These are phyloP conservation scores for Plantago elongata DNA, from an alignment of 257 asterid species.

Conservation along the genomic window DNA sequence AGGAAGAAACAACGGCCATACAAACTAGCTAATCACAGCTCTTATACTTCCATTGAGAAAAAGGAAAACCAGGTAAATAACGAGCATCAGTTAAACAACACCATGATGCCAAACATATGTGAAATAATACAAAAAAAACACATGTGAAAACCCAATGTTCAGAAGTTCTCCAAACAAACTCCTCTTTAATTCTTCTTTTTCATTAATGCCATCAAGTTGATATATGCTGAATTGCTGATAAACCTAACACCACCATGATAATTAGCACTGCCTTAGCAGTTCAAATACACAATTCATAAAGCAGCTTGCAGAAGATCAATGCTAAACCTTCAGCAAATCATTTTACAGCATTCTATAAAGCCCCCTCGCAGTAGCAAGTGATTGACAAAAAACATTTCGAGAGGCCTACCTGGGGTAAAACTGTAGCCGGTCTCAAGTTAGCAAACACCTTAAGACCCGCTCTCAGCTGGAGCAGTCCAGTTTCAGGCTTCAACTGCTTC, in stretches of 20 bases:
- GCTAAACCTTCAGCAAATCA: slow-evolving; percentile 9
- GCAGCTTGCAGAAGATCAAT: background rate
- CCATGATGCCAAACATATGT: too few relatives aligned
- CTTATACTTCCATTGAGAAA: background rate
- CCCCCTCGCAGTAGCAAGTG: background rate
- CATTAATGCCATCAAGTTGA: too few relatives aligned
- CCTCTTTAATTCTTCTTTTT: too few relatives aligned
- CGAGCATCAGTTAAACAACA: too few relatives aligned
- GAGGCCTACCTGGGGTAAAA: slow-evolving; percentile 72
- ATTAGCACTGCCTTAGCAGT: background rate
- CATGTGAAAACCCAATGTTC: too few relatives aligned
- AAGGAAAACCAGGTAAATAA: too few relatives aligned
- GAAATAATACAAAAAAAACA: too few relatives aligned
- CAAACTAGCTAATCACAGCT: background rate
- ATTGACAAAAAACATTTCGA: background rate
- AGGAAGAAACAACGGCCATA: background rate
- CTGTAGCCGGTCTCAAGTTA: slow-evolving; percentile 94
- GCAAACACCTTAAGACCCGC: slow-evolving; percentile 93
- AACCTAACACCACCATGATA: too few relatives aligned
- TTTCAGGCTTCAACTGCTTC: slow-evolving; percentile 95
- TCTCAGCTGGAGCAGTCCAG: slow-evolving; percentile 94
- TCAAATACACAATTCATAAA: background rate
- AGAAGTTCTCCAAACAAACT: too few relatives aligned
- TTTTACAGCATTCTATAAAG: background rate
- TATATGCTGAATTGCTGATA: too few relatives aligned